Base-by-base conservation (phyloP, 371 early-diverging fungal genomes). In the Circinella umbellata region DNA sequence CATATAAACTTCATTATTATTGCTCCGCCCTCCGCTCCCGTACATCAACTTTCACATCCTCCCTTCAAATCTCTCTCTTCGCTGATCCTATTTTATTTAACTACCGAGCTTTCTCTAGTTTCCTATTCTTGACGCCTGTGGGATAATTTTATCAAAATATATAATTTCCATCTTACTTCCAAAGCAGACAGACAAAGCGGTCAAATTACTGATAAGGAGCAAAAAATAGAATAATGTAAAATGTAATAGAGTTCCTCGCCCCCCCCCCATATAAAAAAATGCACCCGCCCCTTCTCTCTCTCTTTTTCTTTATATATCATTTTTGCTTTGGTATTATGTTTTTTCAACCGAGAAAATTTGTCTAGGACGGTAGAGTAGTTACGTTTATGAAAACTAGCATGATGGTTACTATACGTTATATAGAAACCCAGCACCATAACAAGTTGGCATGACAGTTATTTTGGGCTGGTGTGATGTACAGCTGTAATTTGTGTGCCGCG, bases 361-460 rank as follows among this genome's bases (percentile, higher is more conserved):
- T 53, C 53, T 53, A 53, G 53, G 3, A 15, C 53, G 11, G 9
- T 42, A 42, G 0, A 42, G 2, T 13, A 3, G 5, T n/a, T 18
- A 27, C 27, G 0, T 27, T 27, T 27, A 27, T 27, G 27, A 27
- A 27, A 53, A 53, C 53, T 13, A 53, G 3, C 15, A 18, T 57
- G 57, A 34, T 27, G 57, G 57, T 57, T n/a, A 57, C 57, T 7
- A 11, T 27, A 27, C 1, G 34, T 4, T 27, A 27, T 9, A 57
- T 8, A 57, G 14, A 27, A 57, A 57, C 57, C 57, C 57, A 57
- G 57, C 57, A 5, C 34, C 6, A 57, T 9, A 42, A 42, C 3
- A 42, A 42, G 34, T 57, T 57, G 57, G 57, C 57, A 57, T 57
- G 57, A 57, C 27, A 57, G 9, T 57, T 57, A 51, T 57, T 57